phyloP scores from a whole-genome alignment of 108 stramenopile species.

The Fragilariopsis cylindrus region DNA sequence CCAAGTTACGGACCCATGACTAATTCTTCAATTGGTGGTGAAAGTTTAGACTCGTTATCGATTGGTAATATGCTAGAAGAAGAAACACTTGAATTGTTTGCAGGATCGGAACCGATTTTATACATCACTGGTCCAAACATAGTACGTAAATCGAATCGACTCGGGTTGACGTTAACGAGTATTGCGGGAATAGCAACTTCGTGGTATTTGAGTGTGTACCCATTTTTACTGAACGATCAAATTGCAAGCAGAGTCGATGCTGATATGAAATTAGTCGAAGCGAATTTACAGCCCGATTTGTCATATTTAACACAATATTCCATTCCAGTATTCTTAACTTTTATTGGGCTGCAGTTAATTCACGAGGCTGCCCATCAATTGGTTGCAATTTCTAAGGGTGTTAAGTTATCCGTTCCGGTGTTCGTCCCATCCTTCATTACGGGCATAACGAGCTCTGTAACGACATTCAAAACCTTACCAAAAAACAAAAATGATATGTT shows the following conservation, averaged over 20 bases:
- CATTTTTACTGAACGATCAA: slow-evolving; percentile 73
- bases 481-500: slow-evolving; percentile 77
- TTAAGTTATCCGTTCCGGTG: slow-evolving; percentile 66
- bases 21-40: not conserved
- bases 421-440: slow-evolving; percentile 80
- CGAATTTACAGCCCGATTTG: slow-evolving; percentile 68
- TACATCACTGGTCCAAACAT: slow-evolving; percentile 68
- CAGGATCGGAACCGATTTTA: slow-evolving; percentile 53
- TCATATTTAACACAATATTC: slow-evolving; percentile 73
- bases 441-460: slow-evolving; percentile 73
- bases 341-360: slow-evolving; percentile 58
- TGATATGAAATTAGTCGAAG: slow-evolving; percentile 68
- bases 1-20: slow-evolving; percentile 5
- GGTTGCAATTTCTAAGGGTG: slow-evolving; percentile 53
- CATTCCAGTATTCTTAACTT: slow-evolving; percentile 68
- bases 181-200: slow-evolving; percentile 65
- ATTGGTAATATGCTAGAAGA: slow-evolving; percentile 20
- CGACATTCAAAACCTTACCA: slow-evolving; percentile 64
- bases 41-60: slow-evolving; percentile 46
- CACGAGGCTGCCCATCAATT: slow-evolving; percentile 71
- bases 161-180: slow-evolving; percentile 49
- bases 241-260: slow-evolving; percentile 63
- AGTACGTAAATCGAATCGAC: slow-evolving; percentile 47
- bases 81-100: slow-evolving; percentile 14
- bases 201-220: slow-evolving; percentile 83